phyloP scores from a whole-genome alignment of 345 rosid genomes.

The Pistacia integerrima region DNA sequence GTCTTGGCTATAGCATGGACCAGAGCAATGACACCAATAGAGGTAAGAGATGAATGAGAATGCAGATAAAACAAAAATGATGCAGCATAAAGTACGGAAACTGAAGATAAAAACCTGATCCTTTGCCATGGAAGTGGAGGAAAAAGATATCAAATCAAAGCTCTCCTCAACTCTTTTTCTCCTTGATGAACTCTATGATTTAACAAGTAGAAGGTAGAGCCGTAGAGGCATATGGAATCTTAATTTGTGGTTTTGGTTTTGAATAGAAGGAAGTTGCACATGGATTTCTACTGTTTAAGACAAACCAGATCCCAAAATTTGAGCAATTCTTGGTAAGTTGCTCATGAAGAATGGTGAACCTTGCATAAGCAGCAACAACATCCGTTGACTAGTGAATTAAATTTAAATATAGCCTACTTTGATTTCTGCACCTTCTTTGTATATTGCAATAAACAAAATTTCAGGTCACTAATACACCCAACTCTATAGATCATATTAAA shows the following conservation, averaged over 20 bases:
- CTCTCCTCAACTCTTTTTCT: not conserved
- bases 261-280: constrained; percentile 34
- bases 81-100: constrained; percentile 54
- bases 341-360: constrained; percentile 13
- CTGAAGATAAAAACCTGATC: constrained; percentile 40
- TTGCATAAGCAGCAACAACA: constrained; percentile 10
- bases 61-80: constrained; percentile 44
- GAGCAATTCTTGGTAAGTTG: not conserved
- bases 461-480: constrained; percentile 12
- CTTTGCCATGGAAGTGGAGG: constrained; percentile 47
- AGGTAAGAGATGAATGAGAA: constrained; percentile 61
- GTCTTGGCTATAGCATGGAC: constrained; percentile 37
- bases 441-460: constrained; percentile 10
- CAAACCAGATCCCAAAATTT: not conserved
- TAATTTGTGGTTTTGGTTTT: not conserved
- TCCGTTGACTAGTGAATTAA: constrained; percentile 30
- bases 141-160: constrained; percentile 16
- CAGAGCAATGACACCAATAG: constrained; percentile 48
- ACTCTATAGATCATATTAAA: constrained; percentile 3
- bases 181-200: not conserved
- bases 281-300: constrained; percentile 17
- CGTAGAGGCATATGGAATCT: constrained; percentile 4
- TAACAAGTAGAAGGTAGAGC: constrained; percentile 14
- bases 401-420: not conserved
- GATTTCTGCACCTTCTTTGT: constrained; percentile 8